These are phyloP conservation scores for Sphaerulina populicola DNA, from an alignment of 2,329 filamentous ascomycete species.

Conservation along the genomic window DNA sequence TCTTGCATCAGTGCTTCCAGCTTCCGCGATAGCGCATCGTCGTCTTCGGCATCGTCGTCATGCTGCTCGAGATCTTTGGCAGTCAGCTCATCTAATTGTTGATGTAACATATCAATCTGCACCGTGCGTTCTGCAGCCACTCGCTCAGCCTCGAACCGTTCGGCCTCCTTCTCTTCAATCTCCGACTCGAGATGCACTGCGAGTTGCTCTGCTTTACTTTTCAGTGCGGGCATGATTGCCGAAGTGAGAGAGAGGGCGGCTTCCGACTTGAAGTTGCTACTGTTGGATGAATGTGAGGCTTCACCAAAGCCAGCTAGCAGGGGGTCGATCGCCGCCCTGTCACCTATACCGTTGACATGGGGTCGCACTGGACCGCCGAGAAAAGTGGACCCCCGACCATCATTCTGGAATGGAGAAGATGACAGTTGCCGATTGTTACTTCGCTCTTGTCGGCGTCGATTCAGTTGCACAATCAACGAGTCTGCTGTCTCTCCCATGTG, in stretches of 20 bases:
- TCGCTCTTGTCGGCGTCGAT: conserved; percentile 58
- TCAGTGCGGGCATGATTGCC: conserved; percentile 52
- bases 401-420: conserved; percentile 51
- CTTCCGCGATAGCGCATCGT: conserved; percentile 32
- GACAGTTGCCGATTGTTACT: conserved; percentile 57
- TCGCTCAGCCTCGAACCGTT: conserved; percentile 41
- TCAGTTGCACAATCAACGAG: conserved; percentile 66
- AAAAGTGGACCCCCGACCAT: conserved; percentile 15
- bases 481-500: conserved; percentile 74
- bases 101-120: conserved; percentile 55
- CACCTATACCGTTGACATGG: conserved; percentile 15
- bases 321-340: conserved; percentile 24
- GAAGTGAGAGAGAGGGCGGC: conserved; percentile 53
- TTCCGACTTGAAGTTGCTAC: conserved; percentile 37
- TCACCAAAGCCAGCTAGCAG: conserved; percentile 14
- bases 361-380: conserved; percentile 26
- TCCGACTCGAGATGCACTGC: conserved; percentile 59
- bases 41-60: conserved; percentile 27
- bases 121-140: conserved; percentile 53
- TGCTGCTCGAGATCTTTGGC: conserved; percentile 48
- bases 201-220: conserved; percentile 38
- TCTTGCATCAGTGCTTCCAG: conserved; percentile 35
- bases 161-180: conserved; percentile 60
- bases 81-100: conserved; percentile 45
- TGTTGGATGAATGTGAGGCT: conserved; percentile 6